Percentiles rank a stretch among this genome's conserved stretches.
Conservation (phyloP, 2,329 filamentous ascomycete species). For the Phyllachora maydis region DNA sequence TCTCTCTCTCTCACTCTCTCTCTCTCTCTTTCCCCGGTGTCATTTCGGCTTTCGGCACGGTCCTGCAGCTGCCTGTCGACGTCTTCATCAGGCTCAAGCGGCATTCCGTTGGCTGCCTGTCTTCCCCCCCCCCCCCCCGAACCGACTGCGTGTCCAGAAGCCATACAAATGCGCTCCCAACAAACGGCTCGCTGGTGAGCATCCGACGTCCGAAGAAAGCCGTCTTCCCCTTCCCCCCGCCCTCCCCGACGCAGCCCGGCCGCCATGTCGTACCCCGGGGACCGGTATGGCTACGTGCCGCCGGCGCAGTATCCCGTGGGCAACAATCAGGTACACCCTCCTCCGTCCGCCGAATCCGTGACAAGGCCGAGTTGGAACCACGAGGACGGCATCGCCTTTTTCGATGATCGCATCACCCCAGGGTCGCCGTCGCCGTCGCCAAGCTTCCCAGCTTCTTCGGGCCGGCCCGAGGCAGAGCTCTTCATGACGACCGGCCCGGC, state of each 20-base stretch:
- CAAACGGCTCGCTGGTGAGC: too few relatives aligned
- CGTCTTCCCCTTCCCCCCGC: neutral
- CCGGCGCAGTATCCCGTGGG: constrained; percentile 41
- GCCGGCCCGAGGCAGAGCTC: constrained; percentile 34
- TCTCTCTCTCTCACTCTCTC: too few relatives aligned
- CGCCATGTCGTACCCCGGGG: constrained; percentile 41
- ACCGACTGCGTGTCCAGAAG: too few relatives aligned
- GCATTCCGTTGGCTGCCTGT: too few relatives aligned
- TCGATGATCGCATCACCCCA: too few relatives aligned
- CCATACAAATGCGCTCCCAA: too few relatives aligned
- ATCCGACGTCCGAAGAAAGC: too few relatives aligned
- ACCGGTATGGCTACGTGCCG: constrained; percentile 45
- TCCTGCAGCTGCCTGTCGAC: too few relatives aligned
- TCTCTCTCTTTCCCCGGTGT: too few relatives aligned
- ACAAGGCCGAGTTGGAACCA: constrained; percentile 55
- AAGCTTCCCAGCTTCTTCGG: constrained; percentile 10
- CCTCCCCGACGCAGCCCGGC: neutral
- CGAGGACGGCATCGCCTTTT: constrained; percentile 47
- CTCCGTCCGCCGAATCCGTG: constrained; percentile 16
- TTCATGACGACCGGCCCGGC: constrained; percentile 33
- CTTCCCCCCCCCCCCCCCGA: too few relatives aligned
- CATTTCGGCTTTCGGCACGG: too few relatives aligned
- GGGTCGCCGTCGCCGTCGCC: constrained; percentile 9
- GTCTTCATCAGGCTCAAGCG: too few relatives aligned
- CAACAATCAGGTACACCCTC: constrained; percentile 16